Evolutionary conservation across 148 eudicot genomes (phyloP).

Genomic region (Rheum nobile): DNA sequence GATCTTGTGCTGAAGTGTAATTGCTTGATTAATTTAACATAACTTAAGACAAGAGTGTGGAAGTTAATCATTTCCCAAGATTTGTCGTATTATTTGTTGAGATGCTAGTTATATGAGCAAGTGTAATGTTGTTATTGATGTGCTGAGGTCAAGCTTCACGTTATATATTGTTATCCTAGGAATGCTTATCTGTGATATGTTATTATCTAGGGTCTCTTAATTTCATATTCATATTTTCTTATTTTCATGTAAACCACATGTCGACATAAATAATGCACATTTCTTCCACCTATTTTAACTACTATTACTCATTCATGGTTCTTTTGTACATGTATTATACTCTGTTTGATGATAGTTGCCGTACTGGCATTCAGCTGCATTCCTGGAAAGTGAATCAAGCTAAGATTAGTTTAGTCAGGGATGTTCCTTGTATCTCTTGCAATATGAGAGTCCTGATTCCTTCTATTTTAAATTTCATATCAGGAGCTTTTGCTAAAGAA

Average conservation of each 20-base stretch:
- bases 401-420: neutral
- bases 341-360: neutral
- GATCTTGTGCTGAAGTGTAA: neutral
- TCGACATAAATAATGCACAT: neutral
- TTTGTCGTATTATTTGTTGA: neutral
- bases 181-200: neutral
- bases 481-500: slow-evolving; percentile 5
- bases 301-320: neutral
- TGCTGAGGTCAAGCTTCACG: too few relatives aligned
- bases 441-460: neutral
- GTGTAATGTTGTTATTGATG: neutral
- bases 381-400: neutral
- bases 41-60: neutral
- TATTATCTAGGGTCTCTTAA: neutral
- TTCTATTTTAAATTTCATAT: neutral
- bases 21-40: neutral
- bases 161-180: neutral
- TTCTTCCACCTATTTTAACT: neutral
- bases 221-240: neutral
- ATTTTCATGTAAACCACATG: neutral
- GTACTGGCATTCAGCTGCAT: neutral
- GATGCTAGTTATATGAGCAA: neutral
- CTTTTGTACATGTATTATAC: neutral
- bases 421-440: neutral
- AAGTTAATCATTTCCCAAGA: neutral